Evolutionary conservation across 2,329 filamentous ascomycete genomes (phyloP), one percentile per base, ranked within the genome.

Genomic region (Phaeosphaeriaceae sp.): DNA sequence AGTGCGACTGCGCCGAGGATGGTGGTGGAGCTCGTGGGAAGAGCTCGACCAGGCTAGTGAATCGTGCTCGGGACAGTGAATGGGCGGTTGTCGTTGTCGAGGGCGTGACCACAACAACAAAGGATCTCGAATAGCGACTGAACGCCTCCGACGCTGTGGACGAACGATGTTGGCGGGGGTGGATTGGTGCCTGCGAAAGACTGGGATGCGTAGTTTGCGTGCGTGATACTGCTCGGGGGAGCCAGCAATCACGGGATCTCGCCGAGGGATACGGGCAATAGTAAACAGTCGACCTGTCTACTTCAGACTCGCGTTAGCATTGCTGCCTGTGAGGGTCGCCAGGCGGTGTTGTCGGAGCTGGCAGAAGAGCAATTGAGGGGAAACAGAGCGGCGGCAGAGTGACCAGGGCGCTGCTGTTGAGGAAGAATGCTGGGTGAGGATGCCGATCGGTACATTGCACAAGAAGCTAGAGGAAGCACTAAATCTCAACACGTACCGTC

Each of bases 301-400:
- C 41, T 56, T 70, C 65, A 68, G 48, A 45, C 31, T 51, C 19
- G 45, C n/a, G 65, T 68, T 58, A 69, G 68, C 68, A 71, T 70
- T 51, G 59, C 64, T 56, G 56, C 56, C 50, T 48, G 50, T 15
- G 22, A n/a, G 21, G 48, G 36, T 54, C 48, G 65, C 58, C 62
- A 24, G 51, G 55, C 62, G 52, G 47, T 48, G 58, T 60, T 53
- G 56, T 60, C 51, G 55, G 54, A 51, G 53, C 22, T 46, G 56
- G 59, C 56, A 55, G 46, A 21, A 52, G 41, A 49, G 57, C 57
- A 57, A 54, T 58, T 52, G 60, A 60, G 40, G 54, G 50, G 57
- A 52, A 47, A 48, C n/a, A 57, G 55, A 48, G 48, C 36, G 49
- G 49, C 22, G 17, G 45, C 21, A 47, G 20, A 33, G 20, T 27